Base-by-base conservation (phyloP, 129 eudicot species). In the Pulicaria dysenterica region DNA sequence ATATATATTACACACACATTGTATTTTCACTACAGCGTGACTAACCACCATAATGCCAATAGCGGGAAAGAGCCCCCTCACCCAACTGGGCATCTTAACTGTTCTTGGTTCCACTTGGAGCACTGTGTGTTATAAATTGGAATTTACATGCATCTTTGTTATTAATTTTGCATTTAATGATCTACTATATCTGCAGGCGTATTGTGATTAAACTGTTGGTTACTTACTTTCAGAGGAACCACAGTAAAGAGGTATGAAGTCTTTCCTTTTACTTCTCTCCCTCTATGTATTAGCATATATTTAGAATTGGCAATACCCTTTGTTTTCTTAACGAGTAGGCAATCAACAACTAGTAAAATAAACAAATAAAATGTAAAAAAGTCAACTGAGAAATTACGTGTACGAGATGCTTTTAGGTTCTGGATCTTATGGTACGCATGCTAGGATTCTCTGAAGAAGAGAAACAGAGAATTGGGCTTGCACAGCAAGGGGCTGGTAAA, bases 141-240 rank as follows among this genome's bases (percentile, higher is more conserved):
- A 61, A 39, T 66, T 46, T 41, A 56, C 57, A 46, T 40, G 37
- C 48, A 17, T 65, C 72, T 42, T 62, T 37, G 12, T 10, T 34
- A 40, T 31, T 46, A 17, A 6, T 15, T 51, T 72, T 15, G 45
- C 45, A 36, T 79, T 37, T 64, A 65, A 47, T 59, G 14, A 71
- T 38, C 36, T 53, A 51, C 71, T 38, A 58, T 62, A 8, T 81
- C 56, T 76, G 77, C 94, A 94, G 99, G 99, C 99, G 99, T 75
- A 94, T 94, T 76, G 99, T 94, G 83, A 94, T 94, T 84, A 94
- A 94, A 69, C 81, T 94, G 78, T 73, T 94, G 83, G 99, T 94
- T 81, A 94, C 99, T n/a, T 94, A 94, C 87, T 94, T 94, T 77
- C 97, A 94, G 81, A 86, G 96, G 82, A 94, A 94, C 82, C 99